These are phyloP conservation scores for Fusarium neocosmosporiellum DNA, from an alignment of 2,329 filamentous ascomycete species.

Conservation along the genomic window DNA sequence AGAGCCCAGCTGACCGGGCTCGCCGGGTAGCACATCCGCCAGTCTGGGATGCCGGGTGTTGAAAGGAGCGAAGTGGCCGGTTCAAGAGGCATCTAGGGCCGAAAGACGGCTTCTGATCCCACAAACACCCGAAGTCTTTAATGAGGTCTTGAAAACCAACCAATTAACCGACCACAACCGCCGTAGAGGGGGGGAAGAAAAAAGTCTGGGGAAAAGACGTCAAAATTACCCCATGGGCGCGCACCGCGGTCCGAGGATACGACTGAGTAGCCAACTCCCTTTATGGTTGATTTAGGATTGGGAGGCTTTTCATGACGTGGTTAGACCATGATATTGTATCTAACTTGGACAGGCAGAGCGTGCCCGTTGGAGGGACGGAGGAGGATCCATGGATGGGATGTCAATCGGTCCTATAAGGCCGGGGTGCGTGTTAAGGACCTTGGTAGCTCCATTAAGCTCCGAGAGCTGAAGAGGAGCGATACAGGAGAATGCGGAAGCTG, in stretches of 20 bases:
- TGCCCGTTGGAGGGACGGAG: constrained; percentile 1
- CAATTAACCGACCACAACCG: constrained; percentile 3
- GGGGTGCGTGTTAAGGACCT: constrained; percentile 10
- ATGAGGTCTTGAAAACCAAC: background rate
- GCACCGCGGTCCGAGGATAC: constrained; percentile 3
- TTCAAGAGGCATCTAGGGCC: constrained; percentile 16
- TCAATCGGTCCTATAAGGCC: constrained; percentile 29
- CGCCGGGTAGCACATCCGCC: constrained; percentile 28
- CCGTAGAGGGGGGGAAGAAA: background rate
- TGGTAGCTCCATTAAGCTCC: constrained; percentile 18
- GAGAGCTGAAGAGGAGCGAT: background rate
- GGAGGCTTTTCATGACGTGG: constrained; percentile 10
- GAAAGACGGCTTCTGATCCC: constrained; percentile 8
- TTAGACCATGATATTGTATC: constrained; percentile 1
- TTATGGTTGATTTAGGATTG: constrained; percentile 5
- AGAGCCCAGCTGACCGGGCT: constrained; percentile 19
- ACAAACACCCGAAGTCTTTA: constrained; percentile 21
- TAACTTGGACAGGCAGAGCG: background rate
- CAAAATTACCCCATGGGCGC: constrained; percentile 9
- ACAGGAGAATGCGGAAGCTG: background rate
- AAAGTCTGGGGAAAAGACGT: constrained; percentile 22
- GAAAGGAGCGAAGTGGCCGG: constrained; percentile 6
- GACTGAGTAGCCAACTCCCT: background rate
- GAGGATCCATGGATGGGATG: constrained; percentile 12
- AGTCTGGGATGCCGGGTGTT: constrained; percentile 23